Conservation (phyloP, 192 early-diverging fungal species). For the Mortierella alpina region DNA sequence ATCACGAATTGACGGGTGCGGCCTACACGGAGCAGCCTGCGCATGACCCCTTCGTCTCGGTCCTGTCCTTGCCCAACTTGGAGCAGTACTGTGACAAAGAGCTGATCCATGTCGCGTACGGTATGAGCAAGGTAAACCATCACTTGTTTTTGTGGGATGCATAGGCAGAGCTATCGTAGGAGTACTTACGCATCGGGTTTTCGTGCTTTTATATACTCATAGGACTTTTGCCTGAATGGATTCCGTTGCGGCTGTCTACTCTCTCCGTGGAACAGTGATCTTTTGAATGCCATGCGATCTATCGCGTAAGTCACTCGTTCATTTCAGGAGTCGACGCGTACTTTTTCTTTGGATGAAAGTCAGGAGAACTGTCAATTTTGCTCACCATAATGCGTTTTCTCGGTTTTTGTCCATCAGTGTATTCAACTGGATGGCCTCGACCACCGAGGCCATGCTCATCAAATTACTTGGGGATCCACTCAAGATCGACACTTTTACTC, state of each 20-base stretch:
- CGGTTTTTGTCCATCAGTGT: too few relatives aligned
- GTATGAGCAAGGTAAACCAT: constrained; percentile 76
- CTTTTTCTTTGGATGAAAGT: neutral
- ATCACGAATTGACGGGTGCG: constrained; percentile 33
- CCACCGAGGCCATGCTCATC: constrained; percentile 67
- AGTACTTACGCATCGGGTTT: neutral
- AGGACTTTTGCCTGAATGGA: constrained; percentile 79
- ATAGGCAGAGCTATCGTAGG: neutral
- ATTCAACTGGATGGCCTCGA: constrained; percentile 73
- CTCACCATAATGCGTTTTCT: neutral
- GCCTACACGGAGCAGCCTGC: constrained; percentile 39
- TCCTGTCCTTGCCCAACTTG: constrained; percentile 68
- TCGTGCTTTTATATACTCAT: neutral
- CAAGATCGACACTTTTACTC: constrained; percentile 70
- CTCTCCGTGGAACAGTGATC: constrained; percentile 69
- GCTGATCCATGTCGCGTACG: constrained; percentile 77
- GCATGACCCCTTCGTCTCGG: constrained; percentile 68
- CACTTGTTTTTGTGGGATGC: constrained; percentile 22
- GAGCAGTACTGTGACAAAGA: constrained; percentile 70
- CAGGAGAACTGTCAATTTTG: neutral
- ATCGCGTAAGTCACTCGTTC: constrained; percentile 52
- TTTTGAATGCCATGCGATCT: constrained; percentile 48
- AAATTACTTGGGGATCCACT: constrained; percentile 65
- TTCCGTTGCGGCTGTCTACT: constrained; percentile 74
- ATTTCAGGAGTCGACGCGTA: neutral